Evolutionary conservation across 495 filamentous ascomycete species (phyloP), one percentile per base, ranked within the genome.

Genomic region (Hypoxylon cercidicola): DNA sequence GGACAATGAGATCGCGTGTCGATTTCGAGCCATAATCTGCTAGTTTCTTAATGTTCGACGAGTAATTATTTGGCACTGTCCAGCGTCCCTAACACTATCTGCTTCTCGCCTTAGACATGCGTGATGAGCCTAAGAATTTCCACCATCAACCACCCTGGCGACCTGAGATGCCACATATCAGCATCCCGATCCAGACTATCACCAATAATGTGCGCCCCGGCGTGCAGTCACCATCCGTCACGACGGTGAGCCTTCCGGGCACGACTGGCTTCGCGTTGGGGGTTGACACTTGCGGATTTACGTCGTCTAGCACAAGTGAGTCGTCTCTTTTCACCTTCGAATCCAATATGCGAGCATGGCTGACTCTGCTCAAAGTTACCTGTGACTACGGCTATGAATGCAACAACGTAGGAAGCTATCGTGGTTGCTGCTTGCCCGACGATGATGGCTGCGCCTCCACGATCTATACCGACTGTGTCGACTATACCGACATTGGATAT

Each of bases 281-380:
- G 4, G 4, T 60, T 8, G 54, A 73, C 18, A 73, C 68, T 11
- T 73, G 71, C 46, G 71, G 71, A 21, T 73, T 69, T 34, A 63
- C 57, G 2, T 58, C 55, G 4, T 18, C 37, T 5, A 67, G 62
- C 30, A 64, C 65, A 25, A 58, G 71, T 71, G 46, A 69, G 71
- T 64, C 13, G 15, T 23, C n/a, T 41, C 11, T 9, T 34, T 13
- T 1, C 1, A 6, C 12, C 20, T 15, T 34, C 10, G 25, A 39
- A 15, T 9, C 1, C 8, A 19, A 40, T 20, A 9, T 25, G n/a
- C 1, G 1, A 10, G 8, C 15, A 9, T 44, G 11, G 21, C 64
- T 68, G 41, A 68, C 54, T 1, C 16, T 6, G 9, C 5, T 4
- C 9, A 52, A 41, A 73, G 71, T 73, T 6, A 69, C 62, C 12